Base-by-base conservation (phyloP, 208 protist genomes). In the Crithidia brevicula region DNA sequence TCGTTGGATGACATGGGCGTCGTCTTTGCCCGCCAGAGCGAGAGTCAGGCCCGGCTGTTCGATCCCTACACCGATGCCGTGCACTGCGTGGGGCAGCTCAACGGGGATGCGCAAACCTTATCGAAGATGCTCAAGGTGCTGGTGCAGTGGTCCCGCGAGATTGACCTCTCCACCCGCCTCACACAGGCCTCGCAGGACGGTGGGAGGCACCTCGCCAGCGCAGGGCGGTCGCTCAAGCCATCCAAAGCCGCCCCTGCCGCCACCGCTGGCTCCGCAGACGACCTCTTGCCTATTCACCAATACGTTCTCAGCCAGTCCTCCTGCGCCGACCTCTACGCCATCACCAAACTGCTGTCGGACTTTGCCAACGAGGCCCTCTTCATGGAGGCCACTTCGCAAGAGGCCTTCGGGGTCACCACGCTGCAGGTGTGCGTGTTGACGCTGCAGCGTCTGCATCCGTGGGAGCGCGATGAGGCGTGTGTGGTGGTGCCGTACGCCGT, bases 231-330 rank as follows among this genome's bases (percentile, higher is more conserved):
- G n/a, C n/a, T n/a, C n/a, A n/a, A n/a, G n/a, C n/a, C n/a, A n/a
- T n/a, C n/a, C n/a, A n/a, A n/a, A n/a, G n/a, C n/a, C n/a, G n/a
- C n/a, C n/a, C n/a, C n/a, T n/a, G n/a, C n/a, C n/a, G n/a, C 30
- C 16, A 63, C 75, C 16, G 69, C 52, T 15, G 87, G 83, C 54
- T 93, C 87, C 10, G 82, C 88, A 0, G 91, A 96, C 74, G 91
- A 96, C 52, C 78, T 96, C 50, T 70, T 96, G 46, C 91, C 91
- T 30, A 96, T 96, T 54, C 81, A 96, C 53, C 85, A 93, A 64
- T 96, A 92, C 74, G 82, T 94, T 4, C 74, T 96, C 13, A 84
- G 83, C 31, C 84, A 88, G 40, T 79, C 83, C 33, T 74, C 53
- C 40, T 62, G 87, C 45, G 40, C 31, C 1, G 60, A 82, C 51